A percentile compares a stretch with the other conserved stretches of the same genome.
These are phyloP conservation scores for Viridothelium virens DNA, from an alignment of 495 filamentous ascomycete genomes.

Conservation along the genomic window DNA sequence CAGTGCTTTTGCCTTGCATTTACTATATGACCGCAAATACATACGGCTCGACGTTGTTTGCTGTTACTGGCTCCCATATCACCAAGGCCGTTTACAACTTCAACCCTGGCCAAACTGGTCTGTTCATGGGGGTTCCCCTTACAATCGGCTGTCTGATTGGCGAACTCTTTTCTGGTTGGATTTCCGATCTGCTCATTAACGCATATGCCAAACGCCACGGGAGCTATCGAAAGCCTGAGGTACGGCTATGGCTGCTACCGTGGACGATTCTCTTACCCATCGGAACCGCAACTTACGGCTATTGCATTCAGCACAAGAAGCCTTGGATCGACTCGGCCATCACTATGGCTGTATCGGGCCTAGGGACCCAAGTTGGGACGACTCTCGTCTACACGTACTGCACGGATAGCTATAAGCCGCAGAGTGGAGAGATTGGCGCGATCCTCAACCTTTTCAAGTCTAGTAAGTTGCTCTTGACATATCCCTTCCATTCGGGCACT, in stretches of 20 bases:
- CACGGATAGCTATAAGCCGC: conserved; percentile 15
- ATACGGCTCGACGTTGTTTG: conserved; percentile 31
- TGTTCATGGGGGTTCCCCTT: conserved; percentile 30
- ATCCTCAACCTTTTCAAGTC: conserved; percentile 20
- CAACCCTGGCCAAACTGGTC: conserved; percentile 29
- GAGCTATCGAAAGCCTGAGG: conserved; percentile 31
- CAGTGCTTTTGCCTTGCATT: conserved; percentile 26
- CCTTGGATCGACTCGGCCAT: conserved; percentile 16
- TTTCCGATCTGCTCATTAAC: conserved; percentile 32
- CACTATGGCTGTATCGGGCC: conserved; percentile 17
- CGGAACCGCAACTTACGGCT: conserved; percentile 15
- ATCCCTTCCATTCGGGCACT: background rate
- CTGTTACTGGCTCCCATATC: conserved; percentile 28
- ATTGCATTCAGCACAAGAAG: conserved; percentile 17
- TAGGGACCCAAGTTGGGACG: conserved; percentile 15
- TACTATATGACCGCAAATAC: conserved; percentile 27
- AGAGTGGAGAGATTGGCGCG: conserved; percentile 20
- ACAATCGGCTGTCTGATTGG: conserved; percentile 31
- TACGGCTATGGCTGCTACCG: conserved; percentile 25
- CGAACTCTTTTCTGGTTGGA: conserved; percentile 30
- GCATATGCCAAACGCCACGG: conserved; percentile 22
- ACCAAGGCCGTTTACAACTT: conserved; percentile 31
- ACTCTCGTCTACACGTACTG: conserved; percentile 17
- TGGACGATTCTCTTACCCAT: conserved; percentile 15
- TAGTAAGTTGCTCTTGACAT: background rate